Evolutionary conservation across 495 filamentous ascomycete genomes (phyloP).

Genomic region (Peziza echinospora): DNA sequence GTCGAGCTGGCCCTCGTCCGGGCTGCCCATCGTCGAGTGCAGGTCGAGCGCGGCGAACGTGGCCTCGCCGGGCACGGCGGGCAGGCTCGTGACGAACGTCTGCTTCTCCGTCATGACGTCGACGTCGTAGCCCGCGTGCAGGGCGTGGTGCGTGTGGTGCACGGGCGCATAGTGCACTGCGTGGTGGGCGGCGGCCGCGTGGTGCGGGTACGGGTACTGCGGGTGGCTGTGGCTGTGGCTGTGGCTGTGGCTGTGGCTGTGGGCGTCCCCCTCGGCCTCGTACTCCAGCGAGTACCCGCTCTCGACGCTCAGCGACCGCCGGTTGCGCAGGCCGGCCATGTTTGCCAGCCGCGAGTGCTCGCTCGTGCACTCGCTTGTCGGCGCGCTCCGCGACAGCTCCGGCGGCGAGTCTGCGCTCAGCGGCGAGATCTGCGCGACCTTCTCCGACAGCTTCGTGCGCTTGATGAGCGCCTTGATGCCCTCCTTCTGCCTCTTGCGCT

Average conservation of each 20-base stretch:
- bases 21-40: background rate
- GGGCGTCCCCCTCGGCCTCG: slow-evolving; percentile 9
- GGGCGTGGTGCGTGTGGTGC: slow-evolving; percentile 27
- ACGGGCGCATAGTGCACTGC: too few species aligned
- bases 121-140: slow-evolving; percentile 72
- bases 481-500: slow-evolving; percentile 72
- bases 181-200: too few species aligned
- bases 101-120: slow-evolving; percentile 91
- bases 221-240: background rate
- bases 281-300: slow-evolving; percentile 47
- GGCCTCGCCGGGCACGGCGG: background rate
- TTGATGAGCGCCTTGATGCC: slow-evolving; percentile 93
- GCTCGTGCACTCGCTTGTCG: slow-evolving; percentile 58
- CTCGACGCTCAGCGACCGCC: slow-evolving; percentile 52
- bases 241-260: too few species aligned
- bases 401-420: slow-evolving; percentile 44
- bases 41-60: slow-evolving; percentile 4
- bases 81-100: slow-evolving; percentile 65
- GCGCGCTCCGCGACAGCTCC: slow-evolving; percentile 58
- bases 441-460: slow-evolving; percentile 81
- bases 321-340: slow-evolving; percentile 16
- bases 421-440: slow-evolving; percentile 34
- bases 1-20: slow-evolving; percentile 13
- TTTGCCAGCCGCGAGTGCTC: slow-evolving; percentile 31
- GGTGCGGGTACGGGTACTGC: slow-evolving; percentile 22